Evolutionary conservation across 176 grass and related monocot species (phyloP).

Genomic region (Tillandsia fasciculata): DNA sequence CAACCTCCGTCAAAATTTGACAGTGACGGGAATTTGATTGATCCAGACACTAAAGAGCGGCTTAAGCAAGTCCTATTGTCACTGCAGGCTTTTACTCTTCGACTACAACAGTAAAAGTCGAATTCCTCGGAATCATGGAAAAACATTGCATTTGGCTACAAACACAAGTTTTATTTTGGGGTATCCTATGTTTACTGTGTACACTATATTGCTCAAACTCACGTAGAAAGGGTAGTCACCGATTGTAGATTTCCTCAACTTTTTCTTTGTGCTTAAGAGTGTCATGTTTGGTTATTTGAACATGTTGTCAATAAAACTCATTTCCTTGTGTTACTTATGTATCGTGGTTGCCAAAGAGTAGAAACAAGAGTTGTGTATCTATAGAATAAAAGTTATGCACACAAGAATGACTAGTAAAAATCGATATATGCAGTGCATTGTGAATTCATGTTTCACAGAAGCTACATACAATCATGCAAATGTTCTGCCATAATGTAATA

Average conservation of each 20-base stretch:
- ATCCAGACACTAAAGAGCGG: constrained; percentile 34
- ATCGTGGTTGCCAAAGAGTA: too few species aligned
- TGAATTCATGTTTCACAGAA: too few species aligned
- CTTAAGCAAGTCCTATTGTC: constrained; percentile 46
- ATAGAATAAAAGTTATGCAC: too few species aligned
- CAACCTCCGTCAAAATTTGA: constrained; percentile 43
- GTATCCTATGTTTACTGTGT: background rate
- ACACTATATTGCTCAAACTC: background rate
- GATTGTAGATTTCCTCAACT: background rate
- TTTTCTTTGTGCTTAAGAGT: background rate
- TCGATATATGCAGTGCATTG: too few species aligned
- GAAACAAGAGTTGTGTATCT: too few species aligned
- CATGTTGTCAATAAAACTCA: background rate
- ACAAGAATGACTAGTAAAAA: too few species aligned
- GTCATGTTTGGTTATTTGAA: background rate
- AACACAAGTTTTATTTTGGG: background rate
- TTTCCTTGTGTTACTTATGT: background rate
- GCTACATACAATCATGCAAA: background rate
- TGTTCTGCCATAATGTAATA: background rate
- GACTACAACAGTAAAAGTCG: constrained; percentile 23
- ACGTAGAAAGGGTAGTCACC: background rate
- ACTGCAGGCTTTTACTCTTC: constrained; percentile 41
- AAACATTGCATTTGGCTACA: too few species aligned
- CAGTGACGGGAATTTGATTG: constrained; percentile 44
- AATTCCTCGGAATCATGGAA: too few species aligned